Base-by-base conservation (phyloP, 352 stramenopile species). In the Phytophthora pistaciae region DNA sequence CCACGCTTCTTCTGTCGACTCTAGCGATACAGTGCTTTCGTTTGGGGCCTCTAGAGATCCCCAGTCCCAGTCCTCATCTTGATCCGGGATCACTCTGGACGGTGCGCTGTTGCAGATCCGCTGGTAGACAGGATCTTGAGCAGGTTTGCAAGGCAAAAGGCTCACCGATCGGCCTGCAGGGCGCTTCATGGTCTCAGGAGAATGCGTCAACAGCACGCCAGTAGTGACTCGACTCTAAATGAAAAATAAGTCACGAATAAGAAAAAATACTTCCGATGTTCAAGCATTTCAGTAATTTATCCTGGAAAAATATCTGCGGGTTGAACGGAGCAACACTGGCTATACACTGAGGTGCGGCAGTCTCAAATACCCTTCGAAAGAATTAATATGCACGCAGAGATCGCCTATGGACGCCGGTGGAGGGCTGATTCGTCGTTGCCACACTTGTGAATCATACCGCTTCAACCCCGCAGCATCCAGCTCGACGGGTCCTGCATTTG, bases 391-490 rank as follows among this genome's bases (percentile, higher is more conserved):
- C 18, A 79, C 76, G 46, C 85, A 92, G 8, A 95, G 65, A n/a
- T 94, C 82, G 20, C 91, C 84, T 2, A 91, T 65, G 14, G 82
- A 71, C 23, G 76, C 58, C 11, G 80, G 58, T 10, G 82, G 72
- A 9, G 87, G 87, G 8, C 75, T 74, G 31, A 93, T 63, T 0
- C 87, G 81, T 9, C 77, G 74, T 59, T 90, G 85, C 87, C 87
- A 95, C n/a, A 93, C 71, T 60, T 91, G 85, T 1, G 79, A 67
- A 21, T 92, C 83, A 62, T 87, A 91, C 1, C 84, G 78, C 25
- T 88, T 85, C 29, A 93, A 63, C 29, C 62, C 63, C 5, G 59
- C 50, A 70, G 18, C 82, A 46, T 68, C 54, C 11, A 50, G 60
- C 0, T 48, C 18, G 9, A 54, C 29, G 27, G 63, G 14, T 7